Base-by-base conservation (phyloP, 192 early-diverging fungal genomes). In the Coemansia asiatica region DNA sequence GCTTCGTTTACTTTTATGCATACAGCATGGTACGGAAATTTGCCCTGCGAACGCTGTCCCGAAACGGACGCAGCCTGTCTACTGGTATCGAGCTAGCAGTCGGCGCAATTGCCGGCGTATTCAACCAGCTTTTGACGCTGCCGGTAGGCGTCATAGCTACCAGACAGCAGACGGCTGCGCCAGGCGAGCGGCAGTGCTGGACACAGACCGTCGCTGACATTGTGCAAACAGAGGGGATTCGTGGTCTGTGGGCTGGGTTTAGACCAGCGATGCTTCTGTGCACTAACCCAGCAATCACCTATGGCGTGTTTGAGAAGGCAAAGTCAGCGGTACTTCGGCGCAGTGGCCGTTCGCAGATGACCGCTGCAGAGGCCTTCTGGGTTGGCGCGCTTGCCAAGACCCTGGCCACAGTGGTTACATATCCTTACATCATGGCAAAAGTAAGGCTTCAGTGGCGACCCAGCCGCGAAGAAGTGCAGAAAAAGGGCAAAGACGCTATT, bases 361-460 rank as follows among this genome's bases (percentile, higher is more conserved):
- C 87, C 13, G 85, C 92, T 18, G 88, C 85, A n/a, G 84, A 95
- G 68, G 90, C 90, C n/a, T 99, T 99, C 66, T 81, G 91, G 71
- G 87, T 94, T 29, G 95, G 94, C n/a, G 97, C 97, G 12, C 53
- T 97, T 26, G 86, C 91, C 36, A 99, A 99, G 69, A 94, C 95
- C 0, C 74, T 99, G 71, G 97, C 91, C 7, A 94, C 92, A 22
- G 75, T 91, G 15, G 69, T 90, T 56, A 92, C 88, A 18, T 93
- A 98, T 66, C 95, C 97, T 23, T 99, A 97, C 69, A 99, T 99
- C 74, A 97, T 99, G 97, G 97, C 97, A 48, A 99, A 99, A 68
- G 94, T 98, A 22, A 83, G 94, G 54, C 86, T 99, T 64, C 97
- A 99, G 73, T 94, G 91, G 90, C 91, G 88, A 67, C 90, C 90